phyloP scores from a whole-genome alignment of 192 early-diverging fungal genomes.

The Backusella liffmaniae region DNA sequence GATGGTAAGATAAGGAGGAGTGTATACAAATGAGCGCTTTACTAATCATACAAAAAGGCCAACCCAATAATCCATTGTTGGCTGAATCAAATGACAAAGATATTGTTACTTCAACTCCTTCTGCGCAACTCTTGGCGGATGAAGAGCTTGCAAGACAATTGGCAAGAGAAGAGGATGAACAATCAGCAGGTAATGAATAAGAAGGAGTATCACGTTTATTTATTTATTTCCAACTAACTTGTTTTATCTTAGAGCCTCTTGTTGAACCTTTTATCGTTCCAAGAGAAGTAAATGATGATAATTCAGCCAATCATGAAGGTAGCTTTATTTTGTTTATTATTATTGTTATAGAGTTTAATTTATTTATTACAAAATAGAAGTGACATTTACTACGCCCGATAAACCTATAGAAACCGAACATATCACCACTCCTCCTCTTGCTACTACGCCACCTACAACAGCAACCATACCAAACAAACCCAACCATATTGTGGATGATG shows the following conservation, averaged over 20 bases:
- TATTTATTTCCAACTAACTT: not conserved
- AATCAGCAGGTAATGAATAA: not conserved
- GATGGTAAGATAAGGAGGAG: conserved; percentile 9
- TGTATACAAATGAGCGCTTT: not conserved
- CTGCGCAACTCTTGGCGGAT: conserved; percentile 45
- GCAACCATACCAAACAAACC: not conserved
- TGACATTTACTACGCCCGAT: not conserved
- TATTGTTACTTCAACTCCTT: conserved; percentile 23
- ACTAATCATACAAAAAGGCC: not conserved
- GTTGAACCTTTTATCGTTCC: not conserved
- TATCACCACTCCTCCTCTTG: not conserved
- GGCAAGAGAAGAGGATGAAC: conserved; percentile 25
- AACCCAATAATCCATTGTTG: not conserved
- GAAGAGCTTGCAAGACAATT: conserved; percentile 54
- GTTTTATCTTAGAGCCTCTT: not conserved
- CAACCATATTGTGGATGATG: not conserved
- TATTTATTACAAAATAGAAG: not conserved
- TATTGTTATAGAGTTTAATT: not conserved
- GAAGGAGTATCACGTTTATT: no score
- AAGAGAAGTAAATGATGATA: not conserved
- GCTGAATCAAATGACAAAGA: not conserved
- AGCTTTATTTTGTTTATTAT: not conserved
- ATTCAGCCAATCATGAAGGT: conserved; percentile 13
- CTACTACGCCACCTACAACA: not conserved
- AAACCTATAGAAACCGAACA: not conserved